Evolutionary conservation across 2,329 filamentous ascomycete species (phyloP), one percentile per base, ranked within the genome.

Genomic region (Stachybotrys echinatus): DNA sequence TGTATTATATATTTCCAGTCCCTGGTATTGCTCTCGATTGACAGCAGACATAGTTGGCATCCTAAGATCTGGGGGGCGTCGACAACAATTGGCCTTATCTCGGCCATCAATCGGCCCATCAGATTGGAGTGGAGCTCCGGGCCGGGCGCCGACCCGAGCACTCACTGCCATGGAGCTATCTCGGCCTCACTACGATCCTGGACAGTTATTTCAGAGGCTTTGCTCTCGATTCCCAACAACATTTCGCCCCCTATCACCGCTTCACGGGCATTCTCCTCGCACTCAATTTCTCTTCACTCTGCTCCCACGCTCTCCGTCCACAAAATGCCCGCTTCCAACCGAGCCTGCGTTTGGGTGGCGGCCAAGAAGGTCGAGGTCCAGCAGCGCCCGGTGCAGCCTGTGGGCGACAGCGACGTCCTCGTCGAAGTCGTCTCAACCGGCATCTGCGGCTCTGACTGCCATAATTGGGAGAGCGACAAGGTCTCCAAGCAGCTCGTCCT

Each of bases 281-380:
- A n/a, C n/a, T n/a, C n/a, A n/a, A n/a, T 34, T 34, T 34, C 27
- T 10, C 27, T 34, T 5, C 27, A 34, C 14, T 14, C 14, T 34
- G 14, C 27, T 34, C 5, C 27, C 14, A 5, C 27, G 10, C 3
- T 8, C 3, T 3, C 5, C 27, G 27, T 14, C 14, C 14, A 14
- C 27, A 34, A 34, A 8, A 34, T 34, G 27, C 10, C 27, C 27
- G 10, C 27, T 4, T 56, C 55, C 2, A 61, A 61, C 44, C 53
- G 55, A 17, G 54, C 58, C 10, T 52, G 56, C 12, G 58, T 60
- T 8, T 61, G 59, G 59, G 50, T 54, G 5, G 59, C 47, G 6
- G 39, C 48, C 12, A 31, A 51, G 12, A 56, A 51, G 46, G 47
- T 82, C 73, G 14, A 81, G 64, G 48, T 78, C 68, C 14, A 83